Evolutionary conservation across 176 grass and related monocot genomes (phyloP).

Genomic region (Saccharum spontaneum): DNA sequence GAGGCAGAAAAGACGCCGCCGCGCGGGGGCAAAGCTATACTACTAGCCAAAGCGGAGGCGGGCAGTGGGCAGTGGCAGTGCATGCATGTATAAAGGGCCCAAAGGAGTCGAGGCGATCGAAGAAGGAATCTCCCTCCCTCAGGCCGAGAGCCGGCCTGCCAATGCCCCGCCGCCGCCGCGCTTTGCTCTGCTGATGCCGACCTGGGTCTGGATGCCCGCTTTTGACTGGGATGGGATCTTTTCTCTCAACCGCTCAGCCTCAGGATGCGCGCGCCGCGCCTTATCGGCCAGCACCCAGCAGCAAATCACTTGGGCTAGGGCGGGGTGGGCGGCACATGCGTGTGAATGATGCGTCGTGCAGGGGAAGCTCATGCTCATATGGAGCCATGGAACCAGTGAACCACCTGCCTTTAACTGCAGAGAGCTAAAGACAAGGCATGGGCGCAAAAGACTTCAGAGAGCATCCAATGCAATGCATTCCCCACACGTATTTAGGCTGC

Average conservation of each 20-base stretch:
- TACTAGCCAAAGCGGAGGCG: not conserved
- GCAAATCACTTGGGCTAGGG: not conserved
- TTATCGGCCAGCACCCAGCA: not conserved
- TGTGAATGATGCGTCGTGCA: not conserved
- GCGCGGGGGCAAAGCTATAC: not conserved
- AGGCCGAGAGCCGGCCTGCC: not conserved
- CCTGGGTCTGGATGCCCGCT: not conserved
- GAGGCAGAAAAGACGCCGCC: not conserved
- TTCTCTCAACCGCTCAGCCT: not conserved
- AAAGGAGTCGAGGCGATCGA: constrained; percentile 24
- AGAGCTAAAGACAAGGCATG: constrained; percentile 6
- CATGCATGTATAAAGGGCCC: not conserved
- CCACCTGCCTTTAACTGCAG: not conserved
- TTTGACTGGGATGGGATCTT: not conserved
- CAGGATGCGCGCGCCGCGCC: not conserved
- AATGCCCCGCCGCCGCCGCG: constrained; percentile 4
- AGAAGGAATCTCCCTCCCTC: constrained; percentile 9
- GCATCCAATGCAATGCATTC: constrained; percentile 2
- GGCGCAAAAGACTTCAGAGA: not conserved
- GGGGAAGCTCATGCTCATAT: not conserved
- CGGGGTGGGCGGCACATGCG: constrained; percentile 22
- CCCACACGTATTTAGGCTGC: not conserved
- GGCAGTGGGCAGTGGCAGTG: not conserved
- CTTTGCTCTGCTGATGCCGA: not conserved
- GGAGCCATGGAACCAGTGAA: not conserved